phyloP scores from a whole-genome alignment of 192 early-diverging fungal genomes.

The Coemansia sp. region DNA sequence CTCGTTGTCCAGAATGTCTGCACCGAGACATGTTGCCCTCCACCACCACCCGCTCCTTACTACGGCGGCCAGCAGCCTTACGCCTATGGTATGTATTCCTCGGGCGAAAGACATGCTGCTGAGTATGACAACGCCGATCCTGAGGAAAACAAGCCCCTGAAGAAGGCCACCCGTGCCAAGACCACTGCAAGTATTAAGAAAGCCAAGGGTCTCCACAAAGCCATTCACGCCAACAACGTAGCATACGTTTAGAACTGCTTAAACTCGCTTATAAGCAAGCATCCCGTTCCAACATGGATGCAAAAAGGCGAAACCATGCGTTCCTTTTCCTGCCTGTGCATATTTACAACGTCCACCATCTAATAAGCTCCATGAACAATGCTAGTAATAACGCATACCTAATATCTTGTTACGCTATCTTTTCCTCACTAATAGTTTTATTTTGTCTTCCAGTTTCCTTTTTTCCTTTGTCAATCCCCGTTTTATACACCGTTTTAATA shows the following conservation, averaged over 20 bases:
- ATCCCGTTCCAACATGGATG: no score
- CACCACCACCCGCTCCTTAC: constrained; percentile 19
- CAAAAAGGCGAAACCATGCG: no score
- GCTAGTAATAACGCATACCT: no score
- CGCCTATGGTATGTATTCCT: constrained; percentile 6
- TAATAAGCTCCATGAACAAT: no score
- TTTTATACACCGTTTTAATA: neutral
- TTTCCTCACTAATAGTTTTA: neutral
- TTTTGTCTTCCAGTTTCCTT: neutral
- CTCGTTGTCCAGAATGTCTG: constrained; percentile 53
- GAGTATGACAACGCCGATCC: constrained; percentile 13
- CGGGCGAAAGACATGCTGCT: neutral
- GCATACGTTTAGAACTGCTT: no score
- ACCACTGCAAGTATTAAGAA: constrained; percentile 10
- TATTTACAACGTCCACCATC: no score
- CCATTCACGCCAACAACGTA: neutral
- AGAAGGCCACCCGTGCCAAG: neutral
- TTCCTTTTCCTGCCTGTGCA: no score
- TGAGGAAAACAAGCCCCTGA: neutral
- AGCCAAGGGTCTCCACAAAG: constrained; percentile 18
- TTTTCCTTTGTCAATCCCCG: neutral
- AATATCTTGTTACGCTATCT: no score
- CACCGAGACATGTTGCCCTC: constrained; percentile 21
- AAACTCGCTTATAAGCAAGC: no score
- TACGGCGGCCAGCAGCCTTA: neutral